phyloP scores from a whole-genome alignment of 371 early-diverging fungal species.

The Mortierella sp. region DNA sequence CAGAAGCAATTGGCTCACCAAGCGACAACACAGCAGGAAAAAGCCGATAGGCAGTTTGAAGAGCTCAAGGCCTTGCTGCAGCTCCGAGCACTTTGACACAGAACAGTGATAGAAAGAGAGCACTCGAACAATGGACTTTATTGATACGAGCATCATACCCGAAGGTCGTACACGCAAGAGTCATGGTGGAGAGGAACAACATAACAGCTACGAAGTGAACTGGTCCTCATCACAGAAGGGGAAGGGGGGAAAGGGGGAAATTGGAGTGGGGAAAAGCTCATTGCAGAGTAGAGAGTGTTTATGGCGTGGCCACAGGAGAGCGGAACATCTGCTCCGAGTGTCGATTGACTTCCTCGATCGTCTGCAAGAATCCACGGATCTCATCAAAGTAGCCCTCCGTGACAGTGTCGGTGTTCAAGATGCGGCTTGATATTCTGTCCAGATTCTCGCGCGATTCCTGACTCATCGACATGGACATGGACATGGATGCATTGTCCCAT shows the following conservation, averaged over 20 bases:
- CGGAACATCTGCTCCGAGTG: slow-evolving; percentile 34
- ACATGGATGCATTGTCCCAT: slow-evolving; percentile 7
- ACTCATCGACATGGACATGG: neutral
- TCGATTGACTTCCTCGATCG: slow-evolving; percentile 37
- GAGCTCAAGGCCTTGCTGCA: neutral
- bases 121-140: too few relatives aligned
- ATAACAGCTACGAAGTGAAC: too few relatives aligned
- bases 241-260: too few relatives aligned
- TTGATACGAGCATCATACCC: too few relatives aligned
- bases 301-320: neutral
- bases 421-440: slow-evolving; percentile 38
- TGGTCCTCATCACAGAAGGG: too few relatives aligned
- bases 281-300: too few relatives aligned
- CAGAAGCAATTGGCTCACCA: slow-evolving; percentile 6
- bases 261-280: too few relatives aligned
- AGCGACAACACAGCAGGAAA: neutral
- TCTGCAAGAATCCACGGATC: slow-evolving; percentile 43
- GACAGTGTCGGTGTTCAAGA: slow-evolving; percentile 33
- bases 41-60: neutral
- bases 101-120: too few relatives aligned
- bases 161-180: too few relatives aligned
- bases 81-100: neutral
- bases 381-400: slow-evolving; percentile 50
- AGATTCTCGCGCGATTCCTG: slow-evolving; percentile 28
- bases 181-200: too few relatives aligned